Base-by-base conservation (phyloP, 177 flowering plant species). In the Tripterygium wilfordii region DNA sequence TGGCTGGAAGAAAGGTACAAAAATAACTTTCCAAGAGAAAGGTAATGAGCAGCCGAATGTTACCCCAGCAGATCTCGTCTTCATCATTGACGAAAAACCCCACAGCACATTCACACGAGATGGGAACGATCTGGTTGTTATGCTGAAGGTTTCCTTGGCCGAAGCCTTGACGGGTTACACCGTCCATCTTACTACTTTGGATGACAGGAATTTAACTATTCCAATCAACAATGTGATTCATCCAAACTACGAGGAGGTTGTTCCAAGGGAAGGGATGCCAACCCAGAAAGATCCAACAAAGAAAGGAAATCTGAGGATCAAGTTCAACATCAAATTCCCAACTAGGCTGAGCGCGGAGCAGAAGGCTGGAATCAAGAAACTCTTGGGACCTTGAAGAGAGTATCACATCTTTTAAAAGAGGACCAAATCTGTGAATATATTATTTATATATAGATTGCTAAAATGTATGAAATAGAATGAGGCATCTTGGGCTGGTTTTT, bases 1-100 rank as follows among this genome's bases (percentile, higher is more conserved):
- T 0, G 95, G 95, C 0, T 85, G 95, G 95, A 85, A 85, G 61
- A 83, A 80, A 55, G 95, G 95, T 0, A 85, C 90, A 3, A 85
- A 85, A 45, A 78, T 85, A 58, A 85, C 95, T 2, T 85, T 85
- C 67, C 79, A 83, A 0, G 95, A 83, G 64, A 85, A 83, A 48
- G 95, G 95, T 13, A 80, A 83, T 24, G 85, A 78, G 48, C 74
- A 66, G 33, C 79, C 76, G 2, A 61, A 69, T 15, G 51, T 79
- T 1, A 46, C 66, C 5, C 75, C 95, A 0, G 62, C 95, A 0
- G 95, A 85, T 58, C 66, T 85, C 2, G 76, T 83, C 10, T 85
- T 82, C 63, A 56, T 85, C 22, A 71, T 85, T 4, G 89, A 85
- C 24, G 95, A 85, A 65, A 85, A 85, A 42, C 90, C 85, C 1